Evolutionary conservation across 2,329 filamentous ascomycete species (phyloP).

Genomic region (Fusarium napiforme): DNA sequence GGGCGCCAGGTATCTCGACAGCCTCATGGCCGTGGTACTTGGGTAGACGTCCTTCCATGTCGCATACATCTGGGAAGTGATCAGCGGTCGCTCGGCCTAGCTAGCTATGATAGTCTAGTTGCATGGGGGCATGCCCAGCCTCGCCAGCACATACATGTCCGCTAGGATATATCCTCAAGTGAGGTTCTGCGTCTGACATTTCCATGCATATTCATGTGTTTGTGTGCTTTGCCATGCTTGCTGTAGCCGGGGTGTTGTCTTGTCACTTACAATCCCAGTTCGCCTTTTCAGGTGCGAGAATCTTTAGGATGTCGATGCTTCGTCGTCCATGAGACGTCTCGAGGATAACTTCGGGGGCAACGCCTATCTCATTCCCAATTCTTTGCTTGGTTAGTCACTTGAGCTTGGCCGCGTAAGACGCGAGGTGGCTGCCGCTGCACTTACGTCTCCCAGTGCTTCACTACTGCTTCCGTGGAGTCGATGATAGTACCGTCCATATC

Average conservation of each 20-base stretch:
- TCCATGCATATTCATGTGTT: not conserved
- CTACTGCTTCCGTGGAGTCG: constrained; percentile 80
- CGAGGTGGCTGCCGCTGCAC: constrained; percentile 35
- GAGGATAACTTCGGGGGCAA: constrained; percentile 85
- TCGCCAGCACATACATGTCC: constrained; percentile 2
- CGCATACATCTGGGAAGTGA: constrained; percentile 72
- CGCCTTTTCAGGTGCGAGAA: constrained; percentile 85
- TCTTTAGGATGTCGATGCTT: constrained; percentile 84
- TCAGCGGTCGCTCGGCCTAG: constrained; percentile 23
- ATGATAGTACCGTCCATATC: constrained; percentile 89
- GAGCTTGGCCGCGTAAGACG: not conserved
- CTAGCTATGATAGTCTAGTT: constrained; percentile 1
- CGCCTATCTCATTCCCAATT: constrained; percentile 84
- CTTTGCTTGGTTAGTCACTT: constrained; percentile 52
- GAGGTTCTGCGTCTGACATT: constrained; percentile 1
- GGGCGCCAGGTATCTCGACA: constrained; percentile 85
- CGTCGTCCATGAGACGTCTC: constrained; percentile 91
- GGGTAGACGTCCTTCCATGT: constrained; percentile 82
- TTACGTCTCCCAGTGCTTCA: constrained; percentile 80
- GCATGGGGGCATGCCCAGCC: not conserved
- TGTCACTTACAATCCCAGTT: constrained; percentile 86
- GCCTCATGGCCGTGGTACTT: constrained; percentile 81
- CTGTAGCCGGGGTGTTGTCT: not conserved
- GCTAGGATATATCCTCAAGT: not conserved
- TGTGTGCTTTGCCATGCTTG: not conserved